phyloP scores from a whole-genome alignment of 1,284 basidiomycete species.

The Amylostereum chailletii region DNA sequence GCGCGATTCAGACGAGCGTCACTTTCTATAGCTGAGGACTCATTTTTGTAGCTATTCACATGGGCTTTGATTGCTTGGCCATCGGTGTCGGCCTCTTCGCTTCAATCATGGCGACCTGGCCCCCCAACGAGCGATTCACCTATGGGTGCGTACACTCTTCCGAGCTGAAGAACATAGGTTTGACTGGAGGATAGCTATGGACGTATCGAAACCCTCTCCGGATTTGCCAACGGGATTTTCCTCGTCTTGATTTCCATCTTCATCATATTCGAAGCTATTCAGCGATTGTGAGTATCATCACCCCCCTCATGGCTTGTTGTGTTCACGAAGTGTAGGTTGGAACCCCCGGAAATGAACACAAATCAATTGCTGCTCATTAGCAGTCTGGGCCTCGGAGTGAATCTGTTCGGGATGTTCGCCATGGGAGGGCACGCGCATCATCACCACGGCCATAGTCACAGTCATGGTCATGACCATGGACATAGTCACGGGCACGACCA shows the following conservation, averaged over 20 bases:
- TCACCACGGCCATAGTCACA: constrained; percentile 34
- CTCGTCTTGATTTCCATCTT: constrained; percentile 95
- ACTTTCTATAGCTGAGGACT: too few relatives aligned
- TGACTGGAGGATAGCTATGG: constrained; percentile 54
- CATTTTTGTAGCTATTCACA: constrained; percentile 78
- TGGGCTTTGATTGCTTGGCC: constrained; percentile 99
- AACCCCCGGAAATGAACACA: constrained; percentile 98
- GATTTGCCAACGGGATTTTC: constrained; percentile 97
- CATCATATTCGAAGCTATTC: constrained; percentile 96
- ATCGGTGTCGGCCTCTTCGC: constrained; percentile 95
- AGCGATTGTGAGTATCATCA: constrained; percentile 67
- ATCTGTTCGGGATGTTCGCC: constrained; percentile 98
- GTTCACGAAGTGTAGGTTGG: constrained; percentile 42
- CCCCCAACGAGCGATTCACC: constrained; percentile 89
- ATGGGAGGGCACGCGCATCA: constrained; percentile 95
- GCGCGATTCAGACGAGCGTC: constrained; percentile 15
- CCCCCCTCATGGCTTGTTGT: background rate
- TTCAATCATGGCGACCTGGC: constrained; percentile 97
- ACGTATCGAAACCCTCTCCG: constrained; percentile 97
- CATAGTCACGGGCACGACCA: constrained; percentile 25
- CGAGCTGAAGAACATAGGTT: background rate
- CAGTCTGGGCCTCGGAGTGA: constrained; percentile 83
- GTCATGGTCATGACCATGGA: constrained; percentile 24
- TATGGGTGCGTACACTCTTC: constrained; percentile 62
- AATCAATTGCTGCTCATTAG: constrained; percentile 89